Evolutionary conservation across 768 basidiomycete genomes (phyloP).

Genomic region (Rubroboletus satanas): DNA sequence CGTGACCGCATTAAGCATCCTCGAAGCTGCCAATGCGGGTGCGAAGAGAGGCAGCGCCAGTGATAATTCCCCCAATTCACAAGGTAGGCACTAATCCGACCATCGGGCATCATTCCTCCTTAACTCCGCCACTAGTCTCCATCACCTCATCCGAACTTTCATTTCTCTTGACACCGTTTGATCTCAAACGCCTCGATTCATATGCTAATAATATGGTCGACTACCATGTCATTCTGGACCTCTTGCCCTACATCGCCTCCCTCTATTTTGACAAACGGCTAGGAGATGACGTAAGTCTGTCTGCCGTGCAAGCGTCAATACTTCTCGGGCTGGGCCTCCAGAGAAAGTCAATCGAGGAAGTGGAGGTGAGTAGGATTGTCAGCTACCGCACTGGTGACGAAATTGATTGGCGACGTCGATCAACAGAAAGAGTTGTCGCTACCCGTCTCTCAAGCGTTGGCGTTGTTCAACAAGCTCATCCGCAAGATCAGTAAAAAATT

Average conservation of each 20-base stretch:
- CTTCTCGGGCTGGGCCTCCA: slow-evolving; percentile 87
- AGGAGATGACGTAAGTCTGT: slow-evolving; percentile 62
- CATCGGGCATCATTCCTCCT: neutral
- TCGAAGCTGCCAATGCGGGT: slow-evolving; percentile 78
- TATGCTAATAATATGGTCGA: slow-evolving; percentile 96
- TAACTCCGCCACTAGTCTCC: slow-evolving; percentile 4
- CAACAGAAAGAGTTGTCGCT: slow-evolving; percentile 71
- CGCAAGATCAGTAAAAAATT: slow-evolving; percentile 78
- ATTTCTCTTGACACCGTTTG: slow-evolving; percentile 79
- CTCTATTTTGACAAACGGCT: slow-evolving; percentile 81
- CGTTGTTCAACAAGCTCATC: slow-evolving; percentile 87
- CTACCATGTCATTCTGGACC: slow-evolving; percentile 92
- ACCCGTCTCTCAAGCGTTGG: slow-evolving; percentile 82
- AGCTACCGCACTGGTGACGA: neutral
- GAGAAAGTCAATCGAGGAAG: slow-evolving; percentile 82
- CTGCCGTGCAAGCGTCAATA: slow-evolving; percentile 89
- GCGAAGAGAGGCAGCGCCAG: slow-evolving; percentile 42
- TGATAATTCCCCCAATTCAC: slow-evolving; percentile 24
- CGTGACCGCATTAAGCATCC: slow-evolving; percentile 78
- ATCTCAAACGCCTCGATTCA: slow-evolving; percentile 91
- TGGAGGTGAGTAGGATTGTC: slow-evolving; percentile 57
- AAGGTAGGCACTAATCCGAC: slow-evolving; percentile 33
- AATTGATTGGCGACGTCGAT: slow-evolving; percentile 1
- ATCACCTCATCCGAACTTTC: slow-evolving; percentile 45
- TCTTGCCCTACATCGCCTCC: slow-evolving; percentile 76